Evolutionary conservation across 2,329 filamentous ascomycete genomes (phyloP), one percentile per base, ranked within the genome.

Genomic region (Aureobasidium namibiae): DNA sequence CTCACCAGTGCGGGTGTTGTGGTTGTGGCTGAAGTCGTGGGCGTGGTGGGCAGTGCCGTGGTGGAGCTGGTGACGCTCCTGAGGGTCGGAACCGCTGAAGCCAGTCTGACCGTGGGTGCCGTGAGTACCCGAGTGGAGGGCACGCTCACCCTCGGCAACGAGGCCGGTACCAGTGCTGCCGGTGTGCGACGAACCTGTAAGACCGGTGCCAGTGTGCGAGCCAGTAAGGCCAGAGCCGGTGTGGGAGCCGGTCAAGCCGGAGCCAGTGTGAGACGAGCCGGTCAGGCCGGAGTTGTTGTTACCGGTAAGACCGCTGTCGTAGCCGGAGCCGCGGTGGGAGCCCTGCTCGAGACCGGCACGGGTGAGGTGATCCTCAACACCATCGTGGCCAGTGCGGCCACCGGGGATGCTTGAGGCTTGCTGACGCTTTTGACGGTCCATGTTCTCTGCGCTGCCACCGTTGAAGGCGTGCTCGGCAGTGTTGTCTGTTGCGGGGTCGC

Each of bases 1-100:
- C 11, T 33, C 56, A 16, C 45, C 56, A 21, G 46, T 52, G 23
- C 56, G 33, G 31, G 56, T 59, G 56, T 18, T 59, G 56, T 59
- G 56, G 18, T 52, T 26, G 46, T 59, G 45, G 36, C 45, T 42
- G 38, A 42, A 42, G 45, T 52, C 45, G 46, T 59, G 46, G 11
- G 4, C 18, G 26, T 59, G 56, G 24, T 41, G 46, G 16, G 56
- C 56, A 49, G 56, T 58, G 29, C 56, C 56, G 29, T 58, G 42
- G 24, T 58, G 56, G 11, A 39, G 23, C 36, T 48, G 42, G 36
- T 58, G 42, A 23, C 39, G 42, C 36, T 39, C 39, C 34, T 58
- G 42, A 4, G 56, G 56, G 45, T 36, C 46, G 18, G 56, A 33
- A 8, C 45, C 44, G 24, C 24, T 46, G 36, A 52, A 52, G 23